phyloP scores from a whole-genome alignment of 371 early-diverging fungal genomes.

The Mucor ambiguus region DNA sequence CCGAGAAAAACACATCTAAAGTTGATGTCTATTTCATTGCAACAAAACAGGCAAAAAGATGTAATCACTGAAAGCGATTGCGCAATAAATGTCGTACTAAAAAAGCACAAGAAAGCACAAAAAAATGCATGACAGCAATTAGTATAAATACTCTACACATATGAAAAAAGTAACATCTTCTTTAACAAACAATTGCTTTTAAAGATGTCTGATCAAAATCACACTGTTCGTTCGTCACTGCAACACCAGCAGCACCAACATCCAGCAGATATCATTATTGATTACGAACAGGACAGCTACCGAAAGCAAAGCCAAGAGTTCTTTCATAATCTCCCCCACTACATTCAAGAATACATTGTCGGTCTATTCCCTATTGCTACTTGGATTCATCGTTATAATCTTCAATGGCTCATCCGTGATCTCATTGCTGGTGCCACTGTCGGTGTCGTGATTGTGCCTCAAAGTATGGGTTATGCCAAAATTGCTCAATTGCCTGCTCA shows the following conservation, averaged over 20 bases:
- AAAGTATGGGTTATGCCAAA: slow-evolving; percentile 85
- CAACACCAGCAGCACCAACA: slow-evolving; percentile 3
- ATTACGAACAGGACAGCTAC: slow-evolving; percentile 34
- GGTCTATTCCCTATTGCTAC: slow-evolving; percentile 64
- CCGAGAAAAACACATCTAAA: background rate
- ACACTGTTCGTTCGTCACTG: background rate
- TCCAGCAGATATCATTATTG: slow-evolving; percentile 36
- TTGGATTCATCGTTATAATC: slow-evolving; percentile 80
- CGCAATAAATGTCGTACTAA: slow-evolving; percentile 30
- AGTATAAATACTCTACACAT: slow-evolving; percentile 10
- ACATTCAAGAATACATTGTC: slow-evolving; percentile 33
- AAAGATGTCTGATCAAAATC: slow-evolving; percentile 1
- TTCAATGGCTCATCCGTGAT: slow-evolving; percentile 83
- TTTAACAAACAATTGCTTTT: background rate
- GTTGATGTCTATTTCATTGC: background rate
- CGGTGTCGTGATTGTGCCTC: slow-evolving; percentile 88
- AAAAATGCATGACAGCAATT: slow-evolving; percentile 2
- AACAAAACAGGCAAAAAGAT: slow-evolving; percentile 21
- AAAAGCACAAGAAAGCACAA: too few relatives aligned
- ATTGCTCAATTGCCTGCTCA: slow-evolving; percentile 81
- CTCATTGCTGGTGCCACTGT: slow-evolving; percentile 88
- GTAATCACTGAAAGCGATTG: slow-evolving; percentile 37
- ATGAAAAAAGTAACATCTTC: background rate
- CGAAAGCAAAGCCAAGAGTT: slow-evolving; percentile 28
- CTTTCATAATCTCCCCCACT: slow-evolving; percentile 28